A percentile compares a stretch with the other conserved stretches of the same genome.
phyloP scores from a whole-genome alignment of 2,329 filamentous ascomycete genomes.

The Verticillium dahliae region DNA sequence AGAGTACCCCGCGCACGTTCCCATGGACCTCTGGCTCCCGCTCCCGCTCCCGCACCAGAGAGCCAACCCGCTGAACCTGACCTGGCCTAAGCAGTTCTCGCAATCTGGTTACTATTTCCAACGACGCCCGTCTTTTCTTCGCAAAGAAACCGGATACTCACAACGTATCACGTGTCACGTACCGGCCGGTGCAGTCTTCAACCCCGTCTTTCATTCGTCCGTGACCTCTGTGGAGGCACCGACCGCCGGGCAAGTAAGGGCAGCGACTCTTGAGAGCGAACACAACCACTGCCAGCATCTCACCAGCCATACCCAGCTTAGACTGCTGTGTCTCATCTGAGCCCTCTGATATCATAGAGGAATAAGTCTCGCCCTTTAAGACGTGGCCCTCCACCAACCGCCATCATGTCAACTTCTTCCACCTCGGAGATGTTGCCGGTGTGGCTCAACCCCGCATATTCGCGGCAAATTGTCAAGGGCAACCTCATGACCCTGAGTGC shows the following conservation, averaged over 20 bases:
- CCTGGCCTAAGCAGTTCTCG: background rate
- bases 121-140: background rate
- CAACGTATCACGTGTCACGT: background rate
- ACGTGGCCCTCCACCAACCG: background rate
- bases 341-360: background rate
- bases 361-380: background rate
- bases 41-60: background rate
- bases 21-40: background rate
- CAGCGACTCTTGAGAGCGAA: background rate
- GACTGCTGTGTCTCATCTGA: background rate
- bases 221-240: background rate
- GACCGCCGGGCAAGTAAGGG: background rate
- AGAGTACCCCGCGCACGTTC: background rate
- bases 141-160: background rate
- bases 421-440: conserved; percentile 38
- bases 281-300: background rate
- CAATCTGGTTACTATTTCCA: background rate
- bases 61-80: background rate
- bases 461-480: conserved; percentile 77
- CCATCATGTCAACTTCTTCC: background rate
- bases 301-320: background rate
- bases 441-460: conserved; percentile 61
- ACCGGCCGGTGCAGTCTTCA: background rate
- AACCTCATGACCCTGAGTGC: conserved; percentile 87
- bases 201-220: background rate